Evolutionary conservation across 208 protist species (phyloP).

Genomic region (Borovskyia barvae): DNA sequence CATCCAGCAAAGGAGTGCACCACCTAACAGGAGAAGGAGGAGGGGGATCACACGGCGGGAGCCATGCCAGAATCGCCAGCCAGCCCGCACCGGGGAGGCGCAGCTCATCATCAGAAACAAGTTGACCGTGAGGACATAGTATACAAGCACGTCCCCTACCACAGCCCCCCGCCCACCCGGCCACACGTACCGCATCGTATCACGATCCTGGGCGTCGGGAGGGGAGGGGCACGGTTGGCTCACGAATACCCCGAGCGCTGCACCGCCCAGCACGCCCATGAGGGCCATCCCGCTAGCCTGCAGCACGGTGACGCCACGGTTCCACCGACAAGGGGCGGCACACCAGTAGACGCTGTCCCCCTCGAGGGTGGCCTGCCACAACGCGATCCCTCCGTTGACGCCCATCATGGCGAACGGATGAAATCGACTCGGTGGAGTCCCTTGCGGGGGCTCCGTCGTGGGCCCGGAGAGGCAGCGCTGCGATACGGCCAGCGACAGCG

Average conservation of each 20-base stretch:
- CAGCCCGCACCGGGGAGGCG: slow-evolving; percentile 18
- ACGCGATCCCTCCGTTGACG: background rate
- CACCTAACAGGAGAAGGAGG: background rate
- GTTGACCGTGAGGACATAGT: slow-evolving; percentile 10
- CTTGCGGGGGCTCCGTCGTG: background rate
- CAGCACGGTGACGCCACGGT: background rate
- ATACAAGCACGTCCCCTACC: too few relatives aligned
- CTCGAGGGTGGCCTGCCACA: background rate
- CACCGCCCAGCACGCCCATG: background rate
- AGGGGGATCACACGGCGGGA: background rate
- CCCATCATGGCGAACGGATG: background rate
- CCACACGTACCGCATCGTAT: too few relatives aligned
- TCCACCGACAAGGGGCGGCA: background rate
- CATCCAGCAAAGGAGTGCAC: background rate
- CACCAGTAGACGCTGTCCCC: background rate
- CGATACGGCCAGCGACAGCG: slow-evolving; percentile 7
- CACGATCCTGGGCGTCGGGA: too few relatives aligned
- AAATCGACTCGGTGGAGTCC: background rate
- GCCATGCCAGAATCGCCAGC: slow-evolving; percentile 1
- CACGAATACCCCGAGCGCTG: background rate
- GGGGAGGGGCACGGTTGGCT: too few relatives aligned
- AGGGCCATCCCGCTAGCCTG: slow-evolving; percentile 4
- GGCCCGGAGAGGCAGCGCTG: background rate
- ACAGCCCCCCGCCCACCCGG: too few relatives aligned
- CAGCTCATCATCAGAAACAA: slow-evolving; percentile 6